Base-by-base conservation (phyloP, 129 eudicot species). In the Lactuca saligna region DNA sequence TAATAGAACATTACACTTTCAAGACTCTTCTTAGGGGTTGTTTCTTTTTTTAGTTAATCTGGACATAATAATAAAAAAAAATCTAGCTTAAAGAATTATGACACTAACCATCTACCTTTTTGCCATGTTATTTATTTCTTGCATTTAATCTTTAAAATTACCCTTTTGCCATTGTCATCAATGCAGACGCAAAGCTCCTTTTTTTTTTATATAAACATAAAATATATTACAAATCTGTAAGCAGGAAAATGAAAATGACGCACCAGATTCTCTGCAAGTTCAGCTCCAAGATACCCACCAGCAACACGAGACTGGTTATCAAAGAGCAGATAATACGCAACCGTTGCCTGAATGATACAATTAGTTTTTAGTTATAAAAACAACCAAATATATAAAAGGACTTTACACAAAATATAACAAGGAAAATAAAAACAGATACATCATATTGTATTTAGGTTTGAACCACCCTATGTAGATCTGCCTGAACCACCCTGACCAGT, bases 271-370 rank as follows among this genome's bases (percentile, higher is more conserved):
- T 90, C 97, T 63, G 85, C 78, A 62, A 84, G 55, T 74, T 90
- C 90, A 67, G 85, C 88, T 42, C 88, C 95, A 51, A 90, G 88
- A 73, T 90, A 90, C 61, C 95, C 95, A 71, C 74, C 84, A 65
- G 85, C 83, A 60, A 81, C 83, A 54, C 83, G 87, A 74, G 88
- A 78, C 34, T 85, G 88, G 80, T 79, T 86, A 80, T 90, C 97
- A 61, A 80, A 68, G 54, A 86, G 63, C 75, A 90, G 66, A 69
- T 84, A 87, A 54, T 90, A 87, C 57, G 97, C 90, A 68, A 87
- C 97, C 15, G 97, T 90, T 54, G 89, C 91, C 97, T 90, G 79
- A 20, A 20, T 20, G 20, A 64, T 32, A 70, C 32, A 34, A 54
- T 65, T 2, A 37, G 17, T 31, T 41, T 32, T 33, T 72, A 69